Base-by-base conservation (phyloP, 257 asterid species). In the Coffea eugenioides region DNA sequence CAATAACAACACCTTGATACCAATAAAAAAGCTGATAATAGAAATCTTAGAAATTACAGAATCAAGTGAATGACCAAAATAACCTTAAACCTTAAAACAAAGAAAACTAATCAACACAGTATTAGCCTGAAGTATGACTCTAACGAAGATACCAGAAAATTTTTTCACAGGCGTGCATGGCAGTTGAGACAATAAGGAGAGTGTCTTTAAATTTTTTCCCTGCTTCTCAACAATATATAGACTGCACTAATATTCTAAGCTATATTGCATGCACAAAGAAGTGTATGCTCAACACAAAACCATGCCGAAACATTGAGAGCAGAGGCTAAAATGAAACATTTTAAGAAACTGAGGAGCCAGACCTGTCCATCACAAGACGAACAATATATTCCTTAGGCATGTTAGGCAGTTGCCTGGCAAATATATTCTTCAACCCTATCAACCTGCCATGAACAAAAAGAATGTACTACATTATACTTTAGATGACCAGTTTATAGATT, bases 381-480 rank as follows among this genome's bases (percentile, higher is more conserved):
- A 96, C 99, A 85, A 96, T 96, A 85, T 96, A 96, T 82, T 96
- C 99, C 91, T 89, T 92, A 15, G 99, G 99, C 99, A 96, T 96
- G 88, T 96, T 96, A 34, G 99, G 99, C 27, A 96, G 90, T 79
- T 96, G 99, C 87, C 92, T 87, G 78, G 97, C 95, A 84, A 96
- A 96, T 69, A 96, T 96, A 79, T 94, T 94, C 90, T 96, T 96
- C 93, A 96, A 87, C 79, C 98, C 98, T 81, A 96, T 86, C 87
- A 96, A 87, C 99, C 99, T 96, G 90, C 70, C 88, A 78, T 75
- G 43, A 77, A 56, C 48, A 16, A 74, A 61, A 7, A 15, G 68
- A 27, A 62, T 49, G 23, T 14, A 76, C 73, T 16, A 46, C 15
- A 76, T 36, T 43, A 46, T 25, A 41, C n/a, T 65, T 18, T 34